phyloP scores from a whole-genome alignment of 2,329 filamentous ascomycete genomes.

The Blastomyces percursus region DNA sequence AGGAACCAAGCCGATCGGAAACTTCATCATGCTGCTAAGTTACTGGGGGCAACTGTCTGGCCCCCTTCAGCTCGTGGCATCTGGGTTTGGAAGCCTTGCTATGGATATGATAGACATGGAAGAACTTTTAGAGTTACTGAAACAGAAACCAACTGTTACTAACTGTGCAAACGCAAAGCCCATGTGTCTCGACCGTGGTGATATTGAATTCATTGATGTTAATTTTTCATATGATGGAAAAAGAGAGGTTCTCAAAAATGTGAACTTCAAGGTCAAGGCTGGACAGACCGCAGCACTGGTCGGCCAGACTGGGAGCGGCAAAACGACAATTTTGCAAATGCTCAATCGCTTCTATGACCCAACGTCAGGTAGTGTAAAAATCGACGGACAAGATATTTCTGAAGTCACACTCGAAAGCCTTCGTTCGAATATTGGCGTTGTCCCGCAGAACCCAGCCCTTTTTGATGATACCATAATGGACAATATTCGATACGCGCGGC shows the following conservation, averaged over 20 bases:
- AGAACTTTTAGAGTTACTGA: constrained; percentile 37
- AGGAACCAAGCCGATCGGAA: constrained; percentile 43
- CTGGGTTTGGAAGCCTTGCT: constrained; percentile 39
- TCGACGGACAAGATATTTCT: constrained; percentile 48
- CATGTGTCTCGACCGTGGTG: constrained; percentile 33
- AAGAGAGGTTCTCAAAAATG: constrained; percentile 38
- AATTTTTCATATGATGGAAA: constrained; percentile 44
- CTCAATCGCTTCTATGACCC: constrained; percentile 47
- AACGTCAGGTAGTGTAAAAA: constrained; percentile 36
- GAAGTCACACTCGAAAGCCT: constrained; percentile 48
- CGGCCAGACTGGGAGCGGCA: constrained; percentile 49
- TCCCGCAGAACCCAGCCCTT: constrained; percentile 53
- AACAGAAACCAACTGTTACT: constrained; percentile 36
- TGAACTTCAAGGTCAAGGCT: constrained; percentile 38
- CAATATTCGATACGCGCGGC: constrained; percentile 53
- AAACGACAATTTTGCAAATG: constrained; percentile 46
- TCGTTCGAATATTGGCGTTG: constrained; percentile 49
- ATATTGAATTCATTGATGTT: constrained; percentile 41
- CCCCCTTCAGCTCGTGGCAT: constrained; percentile 42
- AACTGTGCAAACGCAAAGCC: constrained; percentile 28
- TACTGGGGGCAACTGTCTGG: constrained; percentile 49
- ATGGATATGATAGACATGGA: constrained; percentile 55
- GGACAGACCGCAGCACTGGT: constrained; percentile 46
- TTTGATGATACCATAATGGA: constrained; percentile 56
- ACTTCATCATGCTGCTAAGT: constrained; percentile 53